These are phyloP conservation scores for Polygonum aviculare DNA, from an alignment of 148 eudicot genomes.

Conservation along the genomic window DNA sequence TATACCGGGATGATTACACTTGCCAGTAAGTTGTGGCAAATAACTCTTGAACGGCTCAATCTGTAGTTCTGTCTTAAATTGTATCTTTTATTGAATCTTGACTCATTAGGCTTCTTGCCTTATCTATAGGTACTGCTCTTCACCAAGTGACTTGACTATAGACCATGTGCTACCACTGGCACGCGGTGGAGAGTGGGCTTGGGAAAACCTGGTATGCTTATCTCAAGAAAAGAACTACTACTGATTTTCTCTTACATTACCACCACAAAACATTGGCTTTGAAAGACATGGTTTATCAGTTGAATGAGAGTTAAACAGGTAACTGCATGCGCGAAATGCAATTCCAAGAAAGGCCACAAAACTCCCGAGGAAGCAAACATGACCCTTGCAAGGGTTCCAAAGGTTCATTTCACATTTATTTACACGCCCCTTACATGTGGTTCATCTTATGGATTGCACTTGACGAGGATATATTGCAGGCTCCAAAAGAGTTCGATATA, in stretches of 20 bases:
- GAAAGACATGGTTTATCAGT: neutral
- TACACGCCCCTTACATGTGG: too few species aligned
- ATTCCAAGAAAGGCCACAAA: slow-evolving; percentile 86
- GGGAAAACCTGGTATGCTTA: slow-evolving; percentile 85
- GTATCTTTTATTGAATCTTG: neutral
- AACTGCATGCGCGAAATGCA: slow-evolving; percentile 85
- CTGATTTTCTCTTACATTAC: neutral
- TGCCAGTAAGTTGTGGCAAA: slow-evolving; percentile 68
- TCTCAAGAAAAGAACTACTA: slow-evolving; percentile 3
- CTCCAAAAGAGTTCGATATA: slow-evolving; percentile 81
- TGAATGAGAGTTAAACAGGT: slow-evolving; percentile 33
- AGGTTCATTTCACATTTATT: slow-evolving; percentile 33
- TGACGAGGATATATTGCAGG: slow-evolving; percentile 31
- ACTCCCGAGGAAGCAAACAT: slow-evolving; percentile 77
- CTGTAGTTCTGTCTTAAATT: too few species aligned
- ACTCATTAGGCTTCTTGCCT: slow-evolving; percentile 2
- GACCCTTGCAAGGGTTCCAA: slow-evolving; percentile 63
- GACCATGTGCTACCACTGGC: slow-evolving; percentile 84
- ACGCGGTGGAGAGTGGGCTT: slow-evolving; percentile 86
- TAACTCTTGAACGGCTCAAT: neutral
- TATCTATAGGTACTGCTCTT: slow-evolving; percentile 62
- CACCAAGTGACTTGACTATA: slow-evolving; percentile 53
- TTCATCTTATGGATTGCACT: neutral
- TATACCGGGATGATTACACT: slow-evolving; percentile 64
- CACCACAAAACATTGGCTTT: neutral